These are phyloP conservation scores for Bretschneidera sinensis DNA, from an alignment of 345 rosid genomes.

Conservation along the genomic window DNA sequence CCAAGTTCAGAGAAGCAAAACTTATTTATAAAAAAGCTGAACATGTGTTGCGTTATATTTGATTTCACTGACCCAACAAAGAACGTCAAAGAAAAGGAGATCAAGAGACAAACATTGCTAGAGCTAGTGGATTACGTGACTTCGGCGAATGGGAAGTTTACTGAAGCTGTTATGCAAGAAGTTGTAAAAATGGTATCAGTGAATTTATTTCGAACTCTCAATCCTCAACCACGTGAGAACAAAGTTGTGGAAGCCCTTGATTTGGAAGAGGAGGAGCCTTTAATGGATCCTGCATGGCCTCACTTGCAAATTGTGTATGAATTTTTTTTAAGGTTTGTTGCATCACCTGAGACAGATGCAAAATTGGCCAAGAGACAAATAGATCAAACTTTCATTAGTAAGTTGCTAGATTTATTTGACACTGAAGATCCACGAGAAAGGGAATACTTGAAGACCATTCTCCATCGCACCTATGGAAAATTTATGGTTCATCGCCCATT, in stretches of 20 bases:
- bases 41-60: conserved; percentile 51
- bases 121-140: conserved; percentile 69
- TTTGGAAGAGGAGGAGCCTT: conserved; percentile 69
- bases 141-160: conserved; percentile 50
- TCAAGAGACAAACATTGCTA: conserved; percentile 64
- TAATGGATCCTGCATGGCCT: conserved; percentile 78
- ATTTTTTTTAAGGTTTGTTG: conserved; percentile 64
- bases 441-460: conserved; percentile 61
- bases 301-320: conserved; percentile 74
- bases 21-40: conserved; percentile 47
- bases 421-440: too few species aligned
- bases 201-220: conserved; percentile 55
- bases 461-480: too few species aligned
- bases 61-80: conserved; percentile 60
- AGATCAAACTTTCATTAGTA: conserved; percentile 57
- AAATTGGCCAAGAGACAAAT: conserved; percentile 64
- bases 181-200: conserved; percentile 55
- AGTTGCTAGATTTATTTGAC: conserved; percentile 59
- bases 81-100: conserved; percentile 63
- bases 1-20: conserved; percentile 53
- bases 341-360: conserved; percentile 71
- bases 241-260: conserved; percentile 59
- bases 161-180: conserved; percentile 53
- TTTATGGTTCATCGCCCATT: conserved; percentile 70
- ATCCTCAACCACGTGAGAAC: conserved; percentile 60